Evolutionary conservation across 495 filamentous ascomycete genomes (phyloP).

Genomic region (Podospora sp.): DNA sequence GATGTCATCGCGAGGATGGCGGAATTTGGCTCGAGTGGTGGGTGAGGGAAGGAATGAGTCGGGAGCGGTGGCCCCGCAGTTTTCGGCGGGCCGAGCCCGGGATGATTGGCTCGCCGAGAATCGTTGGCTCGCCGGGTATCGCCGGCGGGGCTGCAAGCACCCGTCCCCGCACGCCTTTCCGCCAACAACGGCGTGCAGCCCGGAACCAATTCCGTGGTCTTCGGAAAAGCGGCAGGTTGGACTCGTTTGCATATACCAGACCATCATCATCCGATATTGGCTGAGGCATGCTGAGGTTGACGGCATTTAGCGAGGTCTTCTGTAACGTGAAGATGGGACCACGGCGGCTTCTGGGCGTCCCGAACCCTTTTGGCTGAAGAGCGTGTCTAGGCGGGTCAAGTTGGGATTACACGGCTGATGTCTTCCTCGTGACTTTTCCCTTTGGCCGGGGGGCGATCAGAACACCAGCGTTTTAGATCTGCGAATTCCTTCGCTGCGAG

Average conservation of each 20-base stretch:
- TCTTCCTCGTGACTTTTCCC: not conserved
- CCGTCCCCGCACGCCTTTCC: constrained; percentile 3
- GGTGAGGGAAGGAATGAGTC: not conserved
- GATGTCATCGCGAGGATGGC: not conserved
- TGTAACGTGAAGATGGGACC: constrained; percentile 9
- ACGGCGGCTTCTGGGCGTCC: constrained; percentile 3
- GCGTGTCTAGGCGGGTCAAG: constrained; percentile 2
- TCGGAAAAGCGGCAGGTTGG: not conserved
- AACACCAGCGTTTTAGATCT: constrained; percentile 23
- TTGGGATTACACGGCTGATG: constrained; percentile 11
- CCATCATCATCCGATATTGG: not conserved
- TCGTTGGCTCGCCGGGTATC: not conserved
- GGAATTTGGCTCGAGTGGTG: not conserved
- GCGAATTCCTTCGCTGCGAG: not conserved
- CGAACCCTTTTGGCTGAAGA: constrained; percentile 14
- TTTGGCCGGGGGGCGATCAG: constrained; percentile 23
- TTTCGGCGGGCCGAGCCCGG: not conserved
- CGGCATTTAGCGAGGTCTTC: constrained; percentile 3
- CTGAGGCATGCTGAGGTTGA: not conserved
- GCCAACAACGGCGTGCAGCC: not conserved
- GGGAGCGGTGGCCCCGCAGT: not conserved
- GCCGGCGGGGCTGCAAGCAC: not conserved
- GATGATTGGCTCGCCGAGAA: not conserved
- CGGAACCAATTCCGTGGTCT: not conserved
- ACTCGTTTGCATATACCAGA: not conserved